Evolutionary conservation across 1,284 basidiomycete species (phyloP), one percentile per base, ranked within the genome.

Genomic region (Sanghuangporus baumii): DNA sequence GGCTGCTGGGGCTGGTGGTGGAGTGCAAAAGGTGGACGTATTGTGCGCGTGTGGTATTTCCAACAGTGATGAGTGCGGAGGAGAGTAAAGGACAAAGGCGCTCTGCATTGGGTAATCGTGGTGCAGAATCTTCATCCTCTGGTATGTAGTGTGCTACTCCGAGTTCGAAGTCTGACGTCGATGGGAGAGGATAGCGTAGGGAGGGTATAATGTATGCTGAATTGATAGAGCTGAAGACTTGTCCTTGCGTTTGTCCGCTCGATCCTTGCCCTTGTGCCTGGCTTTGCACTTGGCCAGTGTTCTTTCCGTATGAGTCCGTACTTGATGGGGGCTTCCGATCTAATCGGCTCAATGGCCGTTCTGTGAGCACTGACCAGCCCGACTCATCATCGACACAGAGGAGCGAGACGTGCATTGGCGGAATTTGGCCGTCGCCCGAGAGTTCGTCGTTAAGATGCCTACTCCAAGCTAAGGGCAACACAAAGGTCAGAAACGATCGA

Each of bases 21-120:
- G 77, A 76, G 66, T 84, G 75, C 20, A 89, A 75, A n/a, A 87
- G 76, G 71, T 87, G 83, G 38, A 89, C 73, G 54, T 85, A 81
- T 47, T 86, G 75, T 74, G 86, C 31, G 11, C 23, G 43, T 46
- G 43, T 6, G 43, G n/a, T 6, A 12, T 6, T 8, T 8, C 18
- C 52, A n/a, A 43, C 18, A 23, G 47, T 59, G 50, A 89, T 73
- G 47, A 91, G 78, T 14, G 82, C 77, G 2, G 82, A 79, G 51
- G 82, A 83, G 5, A 78, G 78, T n/a, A 79, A 73, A 0, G 87
- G 58, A 73, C 61, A 36, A 68, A 76, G 52, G 63, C 69, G 31
- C 56, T 60, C 57, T 16, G 46, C 46, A 67, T 48, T 69, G 66
- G 37, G 60, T 38, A 56, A 72, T n/a, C 62, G 66, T 26, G 20